Evolutionary conservation across 2,329 filamentous ascomycete genomes (phyloP), one percentile per base, ranked within the genome.

Genomic region (Apiospora saccharicola): DNA sequence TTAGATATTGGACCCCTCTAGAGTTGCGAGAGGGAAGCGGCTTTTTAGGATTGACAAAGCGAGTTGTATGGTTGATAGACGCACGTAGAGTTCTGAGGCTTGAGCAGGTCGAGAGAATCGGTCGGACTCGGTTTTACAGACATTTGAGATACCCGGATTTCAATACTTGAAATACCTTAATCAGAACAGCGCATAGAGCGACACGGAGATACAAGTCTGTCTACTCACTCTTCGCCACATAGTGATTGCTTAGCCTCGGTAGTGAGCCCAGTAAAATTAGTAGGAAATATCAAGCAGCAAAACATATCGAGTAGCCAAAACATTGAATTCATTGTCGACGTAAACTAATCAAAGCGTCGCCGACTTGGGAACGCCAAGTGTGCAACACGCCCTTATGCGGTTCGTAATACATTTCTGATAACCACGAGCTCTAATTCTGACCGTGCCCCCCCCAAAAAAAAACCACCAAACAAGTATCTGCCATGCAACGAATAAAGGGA

Each of bases 11-110:
- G 19, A 41, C 30, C 30, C 30, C 53, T 61, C 8, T 22, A 24
- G 22, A 24, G 6, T 12, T 22, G 4, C 4, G 22, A 61, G 53
- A 37, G 37, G 72, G 70, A 69, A 67, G 70, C 70, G 74, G 71
- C 46, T 72, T 61, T 51, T 71, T 67, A 57, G 57, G 53, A 61
- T 61, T 37, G 53, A 37, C 53, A 61, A 19, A 61, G 53, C 30
- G 30, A 37, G 19, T 37, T n/a, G 30, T 37, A 61, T 37, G 16
- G 30, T 61, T 61, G 30, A 37, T 30, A 37, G 53, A 61, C 53
- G 2, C n/a, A 61, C 30, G 26, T 37, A n/a, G 53, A 61, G 53
- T 41, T 64, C 34, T 61, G 10, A n/a, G 30, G 5, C 30, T 64
- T 22, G 19, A 64, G 57, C 30, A 10, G 30, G 57, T 64, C n/a